Conservation (phyloP, 2,329 filamentous ascomycete genomes). For the Mycocentrospora acerina region DNA sequence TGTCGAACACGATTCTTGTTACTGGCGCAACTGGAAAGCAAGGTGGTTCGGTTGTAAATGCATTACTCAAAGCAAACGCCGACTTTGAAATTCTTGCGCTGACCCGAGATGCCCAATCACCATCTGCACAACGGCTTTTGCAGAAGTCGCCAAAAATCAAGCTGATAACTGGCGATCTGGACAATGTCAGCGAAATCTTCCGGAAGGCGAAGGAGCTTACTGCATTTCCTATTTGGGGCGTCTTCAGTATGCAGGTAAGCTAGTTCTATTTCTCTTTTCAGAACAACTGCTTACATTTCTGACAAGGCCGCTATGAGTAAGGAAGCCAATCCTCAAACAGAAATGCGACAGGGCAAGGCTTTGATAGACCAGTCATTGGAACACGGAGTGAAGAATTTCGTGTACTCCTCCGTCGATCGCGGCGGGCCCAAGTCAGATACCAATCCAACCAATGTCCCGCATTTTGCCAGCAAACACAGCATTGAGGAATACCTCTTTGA, state of each 20-base stretch:
- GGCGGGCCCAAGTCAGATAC: slow-evolving; percentile 46
- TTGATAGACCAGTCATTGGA: slow-evolving; percentile 37
- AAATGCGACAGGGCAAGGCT: slow-evolving; percentile 42
- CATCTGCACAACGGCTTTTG: slow-evolving; percentile 51
- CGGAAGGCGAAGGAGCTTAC: slow-evolving; percentile 42
- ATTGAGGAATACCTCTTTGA: slow-evolving; percentile 60
- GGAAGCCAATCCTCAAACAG: slow-evolving; percentile 9
- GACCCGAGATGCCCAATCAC: slow-evolving; percentile 54
- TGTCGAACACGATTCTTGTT: slow-evolving; percentile 36
- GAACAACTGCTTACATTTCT: too few relatives aligned
- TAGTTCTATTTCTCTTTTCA: too few relatives aligned
- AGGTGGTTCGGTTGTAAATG: slow-evolving; percentile 45
- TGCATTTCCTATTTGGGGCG: slow-evolving; percentile 30
- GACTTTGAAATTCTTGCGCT: slow-evolving; percentile 57
- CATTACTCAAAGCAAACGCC: slow-evolving; percentile 38
- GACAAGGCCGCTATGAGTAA: slow-evolving; percentile 11
- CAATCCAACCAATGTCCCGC: slow-evolving; percentile 57
- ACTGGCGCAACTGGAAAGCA: slow-evolving; percentile 51
- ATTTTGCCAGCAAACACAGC: slow-evolving; percentile 62
- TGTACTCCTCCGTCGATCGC: slow-evolving; percentile 42
- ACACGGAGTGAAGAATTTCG: slow-evolving; percentile 37
- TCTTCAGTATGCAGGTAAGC: slow-evolving; percentile 33
- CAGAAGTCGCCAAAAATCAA: slow-evolving; percentile 52
- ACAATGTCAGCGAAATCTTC: slow-evolving; percentile 55
- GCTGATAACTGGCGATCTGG: slow-evolving; percentile 57